These are phyloP conservation scores for Paxillus involutus DNA, from an alignment of 768 basidiomycete species.

Conservation along the genomic window DNA sequence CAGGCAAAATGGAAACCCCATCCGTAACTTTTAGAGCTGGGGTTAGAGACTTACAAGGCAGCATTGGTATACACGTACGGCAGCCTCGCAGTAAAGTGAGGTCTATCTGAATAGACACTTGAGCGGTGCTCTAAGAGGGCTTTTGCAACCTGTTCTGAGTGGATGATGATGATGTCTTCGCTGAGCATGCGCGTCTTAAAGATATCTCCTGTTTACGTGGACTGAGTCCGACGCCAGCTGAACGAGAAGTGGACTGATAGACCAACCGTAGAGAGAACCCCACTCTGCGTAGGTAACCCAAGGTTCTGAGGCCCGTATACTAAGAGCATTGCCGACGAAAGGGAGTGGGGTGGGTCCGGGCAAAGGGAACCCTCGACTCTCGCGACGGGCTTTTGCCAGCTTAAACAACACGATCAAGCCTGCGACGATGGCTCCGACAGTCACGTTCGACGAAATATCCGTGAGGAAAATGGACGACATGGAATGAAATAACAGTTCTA, in stretches of 20 bases:
- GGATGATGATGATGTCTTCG: slow-evolving; percentile 2
- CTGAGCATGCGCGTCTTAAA: neutral
- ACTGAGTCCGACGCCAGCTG: neutral
- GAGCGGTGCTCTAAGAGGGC: neutral
- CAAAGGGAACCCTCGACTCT: neutral
- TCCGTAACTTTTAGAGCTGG: neutral
- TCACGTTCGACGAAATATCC: neutral
- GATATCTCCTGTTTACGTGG: neutral
- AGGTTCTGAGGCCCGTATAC: neutral
- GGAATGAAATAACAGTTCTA: too few species aligned
- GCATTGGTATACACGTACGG: neutral
- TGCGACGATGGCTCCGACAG: neutral
- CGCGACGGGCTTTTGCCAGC: neutral
- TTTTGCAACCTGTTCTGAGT: neutral
- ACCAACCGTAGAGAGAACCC: neutral
- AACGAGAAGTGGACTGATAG: neutral
- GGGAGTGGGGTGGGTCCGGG: neutral
- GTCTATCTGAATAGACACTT: slow-evolving; percentile 3
- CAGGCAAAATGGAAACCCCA: neutral
- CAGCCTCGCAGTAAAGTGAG: neutral
- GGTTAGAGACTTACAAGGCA: too few species aligned
- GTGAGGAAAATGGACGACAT: too few species aligned
- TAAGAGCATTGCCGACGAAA: neutral
- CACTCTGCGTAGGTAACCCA: slow-evolving; percentile 1
- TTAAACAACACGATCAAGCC: neutral